Base-by-base conservation (phyloP, 169 alveolate genomes). In the Neospora caninum region DNA sequence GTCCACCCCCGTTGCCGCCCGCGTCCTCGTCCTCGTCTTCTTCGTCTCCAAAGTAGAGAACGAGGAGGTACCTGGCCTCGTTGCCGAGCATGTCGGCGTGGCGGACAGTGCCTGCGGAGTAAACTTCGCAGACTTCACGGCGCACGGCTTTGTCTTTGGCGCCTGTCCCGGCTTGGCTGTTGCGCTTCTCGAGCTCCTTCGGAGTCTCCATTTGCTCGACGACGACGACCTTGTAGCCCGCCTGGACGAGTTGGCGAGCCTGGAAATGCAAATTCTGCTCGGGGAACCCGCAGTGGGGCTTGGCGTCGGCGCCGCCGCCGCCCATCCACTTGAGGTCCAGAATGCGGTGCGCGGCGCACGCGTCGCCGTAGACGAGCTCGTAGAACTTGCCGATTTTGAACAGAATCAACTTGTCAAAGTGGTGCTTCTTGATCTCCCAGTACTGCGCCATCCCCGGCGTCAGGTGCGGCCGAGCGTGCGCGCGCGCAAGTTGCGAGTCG, bases 131-230 rank as follows among this genome's bases (percentile, higher is more conserved):
- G 25, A 89, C 96, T 39, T 92, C 94, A 0, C 96, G 58, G 31
- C 80, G 18, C 36, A 95, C 96, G 34, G 95, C 96, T 38, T 93
- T 95, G 91, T 98, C 99, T 93, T 99, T 97, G 43, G 97, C 95
- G 0, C 99, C 99, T 18, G 99, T 98, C 20, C 36, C 36, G 45
- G 43, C 64, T 42, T 97, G 98, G 87, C 96, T 96, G 88, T 95
- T 96, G 82, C 92, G 97, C 93, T 94, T 95, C 92, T 97, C 96
- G 94, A 99, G 94, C 96, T 98, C 98, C 83, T 98, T 98, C 27
- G 99, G 99, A 29, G 99, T 99, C 96, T 99, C 99, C 89, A 99
- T 99, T 96, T 99, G 99, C 96, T 99, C 99, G 10, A 99, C 99
- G n/a, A 99, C 99, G 10, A 99, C 99, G 13, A 99, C 99, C 92